Evolutionary conservation across 441 rosid genomes (phyloP), one percentile per base, ranked within the genome.

Genomic region (Eruca vesicaria): DNA sequence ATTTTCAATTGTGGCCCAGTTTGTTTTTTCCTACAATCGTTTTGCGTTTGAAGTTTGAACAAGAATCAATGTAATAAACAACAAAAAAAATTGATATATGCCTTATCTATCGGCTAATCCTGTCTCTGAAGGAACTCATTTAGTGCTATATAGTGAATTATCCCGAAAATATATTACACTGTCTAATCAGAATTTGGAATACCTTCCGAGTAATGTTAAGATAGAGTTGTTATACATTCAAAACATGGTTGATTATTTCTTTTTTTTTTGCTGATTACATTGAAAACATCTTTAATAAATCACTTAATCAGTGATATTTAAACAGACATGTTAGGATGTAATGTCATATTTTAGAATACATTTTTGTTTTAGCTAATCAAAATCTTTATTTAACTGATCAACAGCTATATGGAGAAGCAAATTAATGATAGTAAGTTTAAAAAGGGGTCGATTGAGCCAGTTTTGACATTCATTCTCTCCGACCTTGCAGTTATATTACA

Each of bases 401-500:
- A 50, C 56, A 50, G 5, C 56, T 48, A 48, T 16, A 52, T 9
- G 26, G 57, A 52, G 57, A 18, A 52, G 57, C 57, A 19, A 52
- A 19, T 18, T 52, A 52, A 9, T 19, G 57, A 52, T 45, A 50
- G 18, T 50, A 50, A 8, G 23, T 50, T 3, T 18, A 7, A 18
- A 50, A 50, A 50, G 56, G 56, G 21, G 11, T 48, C 11, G 10
- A 8, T 7, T 48, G 55, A 50, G n/a, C 18, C 15, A 12, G 50
- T 43, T 14, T 43, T 6, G 16, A 14, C 50, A 43, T 43, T 43
- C 50, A 6, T 45, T 3, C 56, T 50, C 56, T 50, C 23, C 5
- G 23, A 19, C 14, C 12, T 52, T 52, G 7, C 1, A 52, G 19
- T 53, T 69, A 76, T 43, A 43, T 41, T 76, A 57, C 80, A 76